Conservation (phyloP, 768 basidiomycete genomes). For the Heimioporus sp. region DNA sequence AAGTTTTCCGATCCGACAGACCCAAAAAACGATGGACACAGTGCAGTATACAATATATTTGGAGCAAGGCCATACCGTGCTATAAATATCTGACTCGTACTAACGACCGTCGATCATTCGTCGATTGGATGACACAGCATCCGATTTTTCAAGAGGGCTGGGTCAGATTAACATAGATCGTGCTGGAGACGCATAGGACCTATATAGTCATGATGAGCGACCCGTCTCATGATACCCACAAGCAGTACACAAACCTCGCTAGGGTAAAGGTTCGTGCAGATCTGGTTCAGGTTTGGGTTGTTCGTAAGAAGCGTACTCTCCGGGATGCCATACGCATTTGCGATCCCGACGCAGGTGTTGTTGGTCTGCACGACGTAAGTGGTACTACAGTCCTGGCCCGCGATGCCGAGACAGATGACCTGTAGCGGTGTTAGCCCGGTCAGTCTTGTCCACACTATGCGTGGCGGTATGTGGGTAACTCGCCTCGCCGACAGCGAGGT, state of each 20-base stretch:
- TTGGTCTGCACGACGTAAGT: slow-evolving; percentile 45
- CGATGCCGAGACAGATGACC: slow-evolving; percentile 52
- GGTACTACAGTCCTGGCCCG: slow-evolving; percentile 54
- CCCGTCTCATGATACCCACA: neutral
- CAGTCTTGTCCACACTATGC: neutral
- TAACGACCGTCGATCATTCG: too few species aligned
- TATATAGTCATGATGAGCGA: slow-evolving; percentile 5
- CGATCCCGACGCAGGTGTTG: slow-evolving; percentile 52
- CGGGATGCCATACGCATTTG: slow-evolving; percentile 39
- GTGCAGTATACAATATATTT: too few species aligned
- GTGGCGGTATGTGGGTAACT: neutral
- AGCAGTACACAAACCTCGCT: slow-evolving; percentile 45
- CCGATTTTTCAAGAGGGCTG: too few species aligned
- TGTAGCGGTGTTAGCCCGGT: neutral
- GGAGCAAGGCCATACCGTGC: too few species aligned
- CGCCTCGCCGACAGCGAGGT: slow-evolving; percentile 54
- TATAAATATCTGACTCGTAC: too few species aligned
- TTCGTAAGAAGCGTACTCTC: slow-evolving; percentile 49
- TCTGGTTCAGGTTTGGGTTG: slow-evolving; percentile 60
- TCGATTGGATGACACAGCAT: too few species aligned
- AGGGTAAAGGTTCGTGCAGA: slow-evolving; percentile 55
- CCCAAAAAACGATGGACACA: too few species aligned
- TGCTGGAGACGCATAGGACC: slow-evolving; percentile 28
- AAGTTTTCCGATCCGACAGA: too few species aligned
- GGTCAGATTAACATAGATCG: slow-evolving; percentile 8